phyloP scores from a whole-genome alignment of 768 basidiomycete genomes.

The Suillus alpinus region DNA sequence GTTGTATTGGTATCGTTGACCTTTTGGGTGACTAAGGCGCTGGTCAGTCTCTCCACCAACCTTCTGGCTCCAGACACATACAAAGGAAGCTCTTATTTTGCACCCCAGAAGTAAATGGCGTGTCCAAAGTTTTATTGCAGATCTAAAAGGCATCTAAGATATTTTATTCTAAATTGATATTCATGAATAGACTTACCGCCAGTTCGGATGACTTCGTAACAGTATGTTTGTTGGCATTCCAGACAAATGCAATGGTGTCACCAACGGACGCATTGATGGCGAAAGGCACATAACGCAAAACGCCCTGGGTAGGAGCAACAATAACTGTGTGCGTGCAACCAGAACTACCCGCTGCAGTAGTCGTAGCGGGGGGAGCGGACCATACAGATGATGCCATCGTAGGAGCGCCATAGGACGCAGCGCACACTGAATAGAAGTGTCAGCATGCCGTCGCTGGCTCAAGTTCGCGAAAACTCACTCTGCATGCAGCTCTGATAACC shows the following conservation, averaged over 20 bases:
- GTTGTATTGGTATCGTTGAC: conserved; percentile 73
- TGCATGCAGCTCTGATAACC: conserved; percentile 66
- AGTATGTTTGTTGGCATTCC: conserved; percentile 78
- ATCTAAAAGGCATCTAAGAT: conserved; percentile 25
- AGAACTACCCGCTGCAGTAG: conserved; percentile 36
- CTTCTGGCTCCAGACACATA: conserved; percentile 28
- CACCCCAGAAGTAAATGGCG: conserved; percentile 61
- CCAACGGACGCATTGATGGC: conserved; percentile 73
- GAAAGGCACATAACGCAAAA: conserved; percentile 74
- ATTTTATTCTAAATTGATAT: not conserved
- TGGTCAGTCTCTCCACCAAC: conserved; percentile 12
- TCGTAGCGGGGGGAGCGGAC: conserved; percentile 17
- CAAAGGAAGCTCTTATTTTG: conserved; percentile 65
- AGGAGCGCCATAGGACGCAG: conserved; percentile 53
- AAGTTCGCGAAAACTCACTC: conserved; percentile 40
- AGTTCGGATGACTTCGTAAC: conserved; percentile 76
- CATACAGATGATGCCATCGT: conserved; percentile 21
- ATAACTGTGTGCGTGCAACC: conserved; percentile 69
- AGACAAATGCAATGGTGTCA: conserved; percentile 74
- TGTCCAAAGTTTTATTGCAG: conserved; percentile 69
- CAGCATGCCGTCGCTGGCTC: not conserved
- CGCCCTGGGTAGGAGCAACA: conserved; percentile 75
- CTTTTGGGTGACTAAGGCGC: conserved; percentile 55
- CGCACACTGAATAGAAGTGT: conserved; percentile 49
- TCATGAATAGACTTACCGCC: conserved; percentile 14